Evolutionary conservation across 192 early-diverging fungal species (phyloP).

Genomic region (Mortierella alpina): DNA sequence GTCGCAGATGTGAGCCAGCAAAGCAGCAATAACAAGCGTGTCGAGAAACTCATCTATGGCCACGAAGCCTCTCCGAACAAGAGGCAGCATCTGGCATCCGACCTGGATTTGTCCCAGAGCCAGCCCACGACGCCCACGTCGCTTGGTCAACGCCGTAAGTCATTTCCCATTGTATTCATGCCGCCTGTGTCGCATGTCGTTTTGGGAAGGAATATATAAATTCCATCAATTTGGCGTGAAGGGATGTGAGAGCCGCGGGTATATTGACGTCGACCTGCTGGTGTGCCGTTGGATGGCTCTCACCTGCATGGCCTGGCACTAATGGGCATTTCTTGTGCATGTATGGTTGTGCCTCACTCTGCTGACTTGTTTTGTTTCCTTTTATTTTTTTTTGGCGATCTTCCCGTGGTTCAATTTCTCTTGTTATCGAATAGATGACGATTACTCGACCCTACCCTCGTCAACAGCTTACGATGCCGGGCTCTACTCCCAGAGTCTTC

Average conservation of each 20-base stretch:
- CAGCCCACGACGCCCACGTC: conserved; percentile 28
- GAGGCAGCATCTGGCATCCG: conserved; percentile 30
- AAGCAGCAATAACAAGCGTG: conserved; percentile 39
- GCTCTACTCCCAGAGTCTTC: conserved; percentile 41
- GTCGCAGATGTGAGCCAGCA: conserved; percentile 12
- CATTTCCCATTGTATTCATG: conserved; percentile 6
- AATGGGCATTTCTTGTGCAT: not conserved
- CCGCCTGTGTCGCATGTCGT: not conserved
- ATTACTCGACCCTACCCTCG: conserved; percentile 23
- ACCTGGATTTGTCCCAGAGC: conserved; percentile 29
- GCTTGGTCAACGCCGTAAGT: conserved; percentile 37
- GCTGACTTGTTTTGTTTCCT: not conserved
- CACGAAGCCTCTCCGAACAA: conserved; percentile 6
- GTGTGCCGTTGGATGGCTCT: not conserved
- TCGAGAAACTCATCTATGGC: conserved; percentile 21
- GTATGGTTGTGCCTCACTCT: too few species aligned
- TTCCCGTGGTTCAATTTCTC: too few species aligned
- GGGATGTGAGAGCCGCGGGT: too few species aligned
- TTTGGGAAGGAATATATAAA: conserved; percentile 48
- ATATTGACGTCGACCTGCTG: conserved; percentile 7
- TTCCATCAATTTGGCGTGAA: not conserved
- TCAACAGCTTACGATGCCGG: conserved; percentile 28
- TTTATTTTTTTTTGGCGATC: not conserved
- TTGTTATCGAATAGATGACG: conserved; percentile 18
- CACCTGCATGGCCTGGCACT: conserved; percentile 17